A percentile compares a stretch with the other conserved stretches of the same genome.
phyloP scores from a whole-genome alignment of 176 grass and related monocot genomes.

The Cenchrus purpureus region DNA sequence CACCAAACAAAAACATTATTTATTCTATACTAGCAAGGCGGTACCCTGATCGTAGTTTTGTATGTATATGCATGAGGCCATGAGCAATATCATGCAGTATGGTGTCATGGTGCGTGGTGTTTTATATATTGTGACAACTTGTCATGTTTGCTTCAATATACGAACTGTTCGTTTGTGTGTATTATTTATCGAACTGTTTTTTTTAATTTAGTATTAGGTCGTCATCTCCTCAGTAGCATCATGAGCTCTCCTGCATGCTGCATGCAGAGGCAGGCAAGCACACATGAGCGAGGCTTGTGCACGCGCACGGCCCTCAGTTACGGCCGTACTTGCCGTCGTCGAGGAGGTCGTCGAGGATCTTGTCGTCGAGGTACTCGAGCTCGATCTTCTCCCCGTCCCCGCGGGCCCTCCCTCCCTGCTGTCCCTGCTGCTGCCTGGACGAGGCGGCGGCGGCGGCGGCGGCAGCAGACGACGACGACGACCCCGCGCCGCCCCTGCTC shows the following conservation, averaged over 20 bases:
- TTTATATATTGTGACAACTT: too few species aligned
- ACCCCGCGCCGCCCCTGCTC: background rate
- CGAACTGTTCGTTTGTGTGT: background rate
- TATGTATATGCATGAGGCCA: too few species aligned
- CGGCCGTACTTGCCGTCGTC: slow-evolving; percentile 38
- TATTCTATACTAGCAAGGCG: too few species aligned
- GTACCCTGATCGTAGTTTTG: too few species aligned
- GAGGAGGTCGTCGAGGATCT: slow-evolving; percentile 63
- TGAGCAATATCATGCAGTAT: too few species aligned
- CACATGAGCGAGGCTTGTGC: background rate
- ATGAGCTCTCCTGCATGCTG: background rate
- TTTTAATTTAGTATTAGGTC: background rate
- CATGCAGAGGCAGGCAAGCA: background rate
- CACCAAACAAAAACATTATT: too few species aligned
- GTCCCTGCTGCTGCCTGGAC: background rate
- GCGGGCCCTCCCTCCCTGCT: background rate
- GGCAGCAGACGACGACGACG: slow-evolving; percentile 13
- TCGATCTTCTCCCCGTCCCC: slow-evolving; percentile 46
- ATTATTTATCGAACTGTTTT: background rate
- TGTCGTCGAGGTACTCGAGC: slow-evolving; percentile 63
- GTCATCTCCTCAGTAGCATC: background rate
- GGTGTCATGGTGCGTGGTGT: too few species aligned
- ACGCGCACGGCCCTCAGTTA: slow-evolving; percentile 29
- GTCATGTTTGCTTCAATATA: slow-evolving; percentile 3
- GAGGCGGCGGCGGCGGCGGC: background rate